Evolutionary conservation across 352 stramenopile genomes (phyloP), one percentile per base, ranked within the genome.

Genomic region (Pythium myriotylum): DNA sequence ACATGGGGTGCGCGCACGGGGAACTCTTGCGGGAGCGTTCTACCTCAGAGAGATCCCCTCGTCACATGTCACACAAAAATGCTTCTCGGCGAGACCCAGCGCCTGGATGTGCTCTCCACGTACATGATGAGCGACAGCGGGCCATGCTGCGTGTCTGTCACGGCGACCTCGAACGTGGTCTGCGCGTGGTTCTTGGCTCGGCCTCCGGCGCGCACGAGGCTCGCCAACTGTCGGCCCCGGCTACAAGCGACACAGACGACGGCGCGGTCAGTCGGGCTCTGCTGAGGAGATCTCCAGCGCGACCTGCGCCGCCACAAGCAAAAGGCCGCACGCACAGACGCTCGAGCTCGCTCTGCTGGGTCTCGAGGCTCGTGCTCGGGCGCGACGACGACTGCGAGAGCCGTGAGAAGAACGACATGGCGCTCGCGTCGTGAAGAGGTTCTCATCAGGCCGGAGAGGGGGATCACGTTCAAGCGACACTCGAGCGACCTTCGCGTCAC

Each of bases 111-210:
- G n/a, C n/a, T n/a, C 4, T 33, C 43, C 43, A 67, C 65, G 33
- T 46, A 93, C 84, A 93, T 41, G 19, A 76, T 55, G 56, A 92
- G 49, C 13, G 55, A 26, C 1, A 92, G 60, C 40, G 63, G 65
- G 0, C 86, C 80, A 33, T 80, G 74, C 35, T 76, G 29, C 14
- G 84, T 91, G 39, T 93, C 78, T 0, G 67, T 68, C 17, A 94
- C 70, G 14, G 73, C 62, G 46, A 92, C 83, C 49, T 94, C 86
- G 54, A 94, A 94, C 52, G 64, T 89, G 51, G 85, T 92, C 74
- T 94, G 85, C 70, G 91, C 77, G 54, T 90, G 83, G 70, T 94
- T 92, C 71, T 89, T 92, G 32, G 86, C 86, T 53, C 81, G 75
- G n/a, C 78, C 84, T 39, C 86, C 86, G 3, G 86, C 83, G 41